Evolutionary conservation across 352 stramenopile genomes (phyloP).

Genomic region (Chrysophaeum taylorii): DNA sequence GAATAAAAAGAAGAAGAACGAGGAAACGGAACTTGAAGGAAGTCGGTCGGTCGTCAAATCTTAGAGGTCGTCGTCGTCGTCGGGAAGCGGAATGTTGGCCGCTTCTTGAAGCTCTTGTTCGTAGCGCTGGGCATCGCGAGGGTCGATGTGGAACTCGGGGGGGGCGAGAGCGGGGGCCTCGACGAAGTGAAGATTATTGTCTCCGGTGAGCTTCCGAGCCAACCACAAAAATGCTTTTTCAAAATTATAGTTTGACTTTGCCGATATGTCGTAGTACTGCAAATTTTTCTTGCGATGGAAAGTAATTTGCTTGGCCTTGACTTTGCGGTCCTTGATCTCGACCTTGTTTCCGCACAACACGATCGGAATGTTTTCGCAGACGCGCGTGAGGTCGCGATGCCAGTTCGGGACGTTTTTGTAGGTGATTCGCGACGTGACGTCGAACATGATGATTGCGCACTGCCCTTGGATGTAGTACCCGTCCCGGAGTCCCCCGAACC

Average conservation of each 20-base stretch:
- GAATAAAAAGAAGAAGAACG: no score
- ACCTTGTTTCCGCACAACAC: constrained; percentile 99
- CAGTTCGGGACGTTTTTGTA: constrained; percentile 99
- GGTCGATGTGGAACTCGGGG: constrained; percentile 88
- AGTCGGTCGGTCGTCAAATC: no score
- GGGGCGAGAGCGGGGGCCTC: constrained; percentile 88
- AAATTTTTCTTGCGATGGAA: constrained; percentile 99
- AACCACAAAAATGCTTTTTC: constrained; percentile 99
- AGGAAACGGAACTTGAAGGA: no score
- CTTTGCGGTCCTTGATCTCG: constrained; percentile 99
- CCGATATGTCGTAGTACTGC: constrained; percentile 99
- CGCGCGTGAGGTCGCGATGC: constrained; percentile 95
- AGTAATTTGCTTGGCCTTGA: constrained; percentile 99
- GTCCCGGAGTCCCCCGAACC: constrained; percentile 52
- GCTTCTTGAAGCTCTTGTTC: constrained; percentile 73
- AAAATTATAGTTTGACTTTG: constrained; percentile 99
- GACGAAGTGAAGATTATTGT: constrained; percentile 96
- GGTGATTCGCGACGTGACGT: constrained; percentile 98
- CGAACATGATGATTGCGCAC: constrained; percentile 99
- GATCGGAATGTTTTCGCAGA: constrained; percentile 99
- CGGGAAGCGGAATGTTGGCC: constrained; percentile 71
- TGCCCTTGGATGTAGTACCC: constrained; percentile 92
- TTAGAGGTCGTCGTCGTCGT: constrained; percentile 82
- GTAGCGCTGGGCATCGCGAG: constrained; percentile 77
- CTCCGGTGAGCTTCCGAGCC: constrained; percentile 91